These are phyloP conservation scores for Licmophora abbreviata DNA, from an alignment of 108 stramenopile genomes.

Conservation along the genomic window DNA sequence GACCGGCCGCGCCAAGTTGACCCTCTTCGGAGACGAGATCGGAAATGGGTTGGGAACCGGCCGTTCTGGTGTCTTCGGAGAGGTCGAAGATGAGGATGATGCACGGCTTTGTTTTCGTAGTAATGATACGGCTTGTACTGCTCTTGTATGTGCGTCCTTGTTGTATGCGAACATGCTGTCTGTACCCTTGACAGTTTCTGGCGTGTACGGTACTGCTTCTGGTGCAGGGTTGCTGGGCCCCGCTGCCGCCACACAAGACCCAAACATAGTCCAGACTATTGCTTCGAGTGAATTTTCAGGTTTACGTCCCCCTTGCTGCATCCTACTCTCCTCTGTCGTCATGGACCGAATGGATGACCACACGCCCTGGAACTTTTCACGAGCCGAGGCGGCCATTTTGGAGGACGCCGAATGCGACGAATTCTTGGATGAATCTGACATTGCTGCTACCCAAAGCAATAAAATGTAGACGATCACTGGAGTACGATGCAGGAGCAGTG, in stretches of 20 bases:
- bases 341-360: slow-evolving; percentile 13
- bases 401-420: background rate
- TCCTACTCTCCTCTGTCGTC: slow-evolving; percentile 2
- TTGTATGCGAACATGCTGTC: slow-evolving; percentile 12
- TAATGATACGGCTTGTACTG: slow-evolving; percentile 9
- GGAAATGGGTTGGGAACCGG: slow-evolving; percentile 3
- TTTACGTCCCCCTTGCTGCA: no score
- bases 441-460: no score
- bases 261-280: no score
- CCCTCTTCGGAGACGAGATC: background rate
- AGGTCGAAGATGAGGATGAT: background rate
- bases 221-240: no score
- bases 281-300: no score
- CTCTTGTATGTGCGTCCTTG: slow-evolving; percentile 9
- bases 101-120: background rate
- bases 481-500: no score
- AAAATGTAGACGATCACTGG: no score
- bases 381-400: slow-evolving; percentile 6
- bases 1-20: background rate
- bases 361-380: slow-evolving; percentile 14
- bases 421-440: no score
- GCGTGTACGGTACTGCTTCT: no score
- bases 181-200: no score
- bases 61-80: background rate
- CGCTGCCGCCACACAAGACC: no score